Base-by-base conservation (phyloP, 2,329 filamentous ascomycete species). In the Fusarium sp. region DNA sequence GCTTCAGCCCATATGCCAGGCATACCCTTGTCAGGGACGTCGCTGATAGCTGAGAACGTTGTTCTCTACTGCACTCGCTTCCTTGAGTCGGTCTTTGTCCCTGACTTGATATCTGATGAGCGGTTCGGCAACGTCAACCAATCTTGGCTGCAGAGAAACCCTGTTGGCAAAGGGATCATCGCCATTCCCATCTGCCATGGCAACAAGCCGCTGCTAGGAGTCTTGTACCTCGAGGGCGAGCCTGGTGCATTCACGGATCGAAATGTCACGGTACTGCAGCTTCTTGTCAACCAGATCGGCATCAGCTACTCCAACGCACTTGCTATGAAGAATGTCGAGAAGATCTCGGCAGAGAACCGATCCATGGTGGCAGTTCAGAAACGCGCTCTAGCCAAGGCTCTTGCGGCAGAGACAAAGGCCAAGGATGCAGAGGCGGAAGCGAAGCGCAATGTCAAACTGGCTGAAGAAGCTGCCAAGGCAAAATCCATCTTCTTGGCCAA, bases 401-500 rank as follows among this genome's bases (percentile, higher is more conserved):
- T 91, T 64, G 89, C 92, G 69, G 92, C 93, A 1, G 93, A 95
- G 81, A 88, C 88, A 69, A 94, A 95, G 80, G 93, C 93, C 11
- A 94, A 94, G 80, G 85, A 89, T 62, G 93, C 93, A 1, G 93
- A 95, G 80, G 90, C 92, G 1, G 90, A 94, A 79, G 93, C 93
- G 9, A 91, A 93, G 79, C 89, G 92, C 69, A 94, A 94, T 80
- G 93, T 95, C 80, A 92, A 93, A 82, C 87, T 95, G 42, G 94
- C 94, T 18, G 93, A 96, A 79, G 93, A 96, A 81, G 93, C 93
- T 13, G 93, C 93, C 24, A 94, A 93, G 82, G 93, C 93, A 42
- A 96, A 96, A 81, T 93, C 91, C 3, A 94, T 95, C 66, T 96
- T 96, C 83, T 84, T 93, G 52, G 92, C 92, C 45, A 93, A 94